Evolutionary conservation across 2,329 filamentous ascomycete genomes (phyloP).

Genomic region (Sordariomycetes sp.): DNA sequence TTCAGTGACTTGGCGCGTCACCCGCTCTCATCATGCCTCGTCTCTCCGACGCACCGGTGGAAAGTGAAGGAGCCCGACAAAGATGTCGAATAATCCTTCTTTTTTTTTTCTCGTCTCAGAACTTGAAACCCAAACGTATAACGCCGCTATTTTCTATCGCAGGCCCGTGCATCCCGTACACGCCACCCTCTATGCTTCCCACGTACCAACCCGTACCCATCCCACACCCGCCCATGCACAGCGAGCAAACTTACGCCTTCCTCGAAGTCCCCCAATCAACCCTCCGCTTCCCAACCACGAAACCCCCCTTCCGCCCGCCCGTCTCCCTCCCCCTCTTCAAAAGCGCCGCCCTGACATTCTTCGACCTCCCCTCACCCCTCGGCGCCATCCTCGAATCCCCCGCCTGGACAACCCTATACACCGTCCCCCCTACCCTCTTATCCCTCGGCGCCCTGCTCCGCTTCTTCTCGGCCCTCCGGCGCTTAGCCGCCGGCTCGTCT

Average conservation of each 20-base stretch:
- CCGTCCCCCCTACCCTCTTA: constrained; percentile 35
- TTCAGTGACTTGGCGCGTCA: too few species aligned
- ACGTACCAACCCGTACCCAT: not conserved
- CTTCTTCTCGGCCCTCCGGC: not conserved
- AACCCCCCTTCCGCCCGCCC: constrained; percentile 27
- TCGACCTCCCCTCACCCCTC: constrained; percentile 26
- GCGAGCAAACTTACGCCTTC: not conserved
- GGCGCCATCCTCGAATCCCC: constrained; percentile 35
- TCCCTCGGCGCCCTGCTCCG: constrained; percentile 23
- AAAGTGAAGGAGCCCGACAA: too few species aligned
- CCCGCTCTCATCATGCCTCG: too few species aligned
- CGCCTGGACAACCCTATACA: constrained; percentile 34
- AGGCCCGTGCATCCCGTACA: too few species aligned
- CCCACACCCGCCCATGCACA: too few species aligned
- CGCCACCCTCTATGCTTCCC: not conserved
- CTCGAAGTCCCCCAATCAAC: constrained; percentile 3
- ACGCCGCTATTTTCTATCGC: too few species aligned
- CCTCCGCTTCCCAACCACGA: constrained; percentile 14
- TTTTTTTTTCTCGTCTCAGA: too few species aligned
- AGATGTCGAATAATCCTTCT: too few species aligned
- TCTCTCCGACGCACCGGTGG: too few species aligned
- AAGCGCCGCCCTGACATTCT: constrained; percentile 27
- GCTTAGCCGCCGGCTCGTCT: constrained; percentile 3
- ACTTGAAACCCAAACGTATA: too few species aligned
- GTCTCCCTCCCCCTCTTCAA: constrained; percentile 27